Evolutionary conservation across 768 basidiomycete genomes (phyloP), one percentile per base, ranked within the genome.

Genomic region (Asterophora parasitica): DNA sequence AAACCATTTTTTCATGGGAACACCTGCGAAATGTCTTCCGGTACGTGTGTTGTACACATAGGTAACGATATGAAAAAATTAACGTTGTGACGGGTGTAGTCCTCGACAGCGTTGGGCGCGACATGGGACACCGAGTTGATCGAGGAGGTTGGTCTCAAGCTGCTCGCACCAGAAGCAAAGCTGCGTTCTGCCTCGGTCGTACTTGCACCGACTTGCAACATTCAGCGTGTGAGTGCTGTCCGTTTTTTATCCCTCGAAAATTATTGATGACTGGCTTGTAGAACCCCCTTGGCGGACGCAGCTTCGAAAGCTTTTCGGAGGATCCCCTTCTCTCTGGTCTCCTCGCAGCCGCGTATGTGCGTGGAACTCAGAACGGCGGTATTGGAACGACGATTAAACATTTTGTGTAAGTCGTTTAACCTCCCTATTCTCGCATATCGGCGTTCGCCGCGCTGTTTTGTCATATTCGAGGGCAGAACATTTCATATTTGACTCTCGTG

Each of bases 141-240:
- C 19, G 68, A 82, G 47, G 65, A 77, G 55, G 75, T 82, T 13
- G 88, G 83, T 2, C 59, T 71, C 34, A 79, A 80, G 57, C 70
- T 90, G 13, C 73, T 90, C 15, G 87, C 86, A 1, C 64, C 71
- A 12, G 88, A 90, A 62, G 82, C 85, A 3, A 89, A 85, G 64
- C 69, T 85, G 40, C 73, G 79, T 37, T 76, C 82, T 2, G 82
- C 84, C 8, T 82, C 83, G 10, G 64, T 88, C 2, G 69, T 89
- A 26, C 76, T 91, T 13, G 90, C 82, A 0, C 90, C 89, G 0
- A 92, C 89, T 0, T 86, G 85, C 61, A 92, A 92, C 60, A 89
- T 88, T 42, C 89, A 90, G 64, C 78, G 90, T 27, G 86, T 80
- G 61, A 52, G 66, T 55, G 42, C 35, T 27, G 15, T 41, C 33